Evolutionary conservation across 139 green algal species (phyloP).

Genomic region (Volvox reticuliferus): DNA sequence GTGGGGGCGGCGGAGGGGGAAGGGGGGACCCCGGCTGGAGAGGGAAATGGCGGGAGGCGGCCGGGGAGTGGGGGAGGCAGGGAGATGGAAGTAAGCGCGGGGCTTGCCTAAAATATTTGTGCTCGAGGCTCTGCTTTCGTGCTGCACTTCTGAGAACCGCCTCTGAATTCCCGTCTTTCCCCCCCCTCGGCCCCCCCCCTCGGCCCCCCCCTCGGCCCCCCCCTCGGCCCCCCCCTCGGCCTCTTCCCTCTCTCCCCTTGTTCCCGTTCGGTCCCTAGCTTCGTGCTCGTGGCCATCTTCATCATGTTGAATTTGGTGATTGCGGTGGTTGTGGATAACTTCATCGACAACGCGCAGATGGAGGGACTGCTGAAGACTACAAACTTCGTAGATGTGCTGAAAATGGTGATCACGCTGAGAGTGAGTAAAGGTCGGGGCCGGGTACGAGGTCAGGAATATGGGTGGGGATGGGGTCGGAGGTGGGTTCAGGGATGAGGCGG

Average conservation of each 20-base stretch:
- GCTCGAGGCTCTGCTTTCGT: too few species aligned
- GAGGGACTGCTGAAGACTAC: conserved; percentile 42
- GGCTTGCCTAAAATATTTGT: too few species aligned
- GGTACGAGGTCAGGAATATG: too few species aligned
- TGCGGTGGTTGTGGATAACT: conserved; percentile 74
- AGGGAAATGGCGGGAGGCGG: too few species aligned
- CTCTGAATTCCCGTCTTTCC: background rate
- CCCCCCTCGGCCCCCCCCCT: background rate
- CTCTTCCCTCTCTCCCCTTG: background rate
- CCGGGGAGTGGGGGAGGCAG: too few species aligned
- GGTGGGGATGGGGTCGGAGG: too few species aligned
- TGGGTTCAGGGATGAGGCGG: too few species aligned
- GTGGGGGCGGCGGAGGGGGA: too few species aligned
- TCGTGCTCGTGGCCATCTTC: conserved; percentile 54
- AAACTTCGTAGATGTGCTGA: conserved; percentile 41
- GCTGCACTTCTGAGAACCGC: too few species aligned
- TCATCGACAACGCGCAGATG: conserved; percentile 43
- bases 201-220: background rate
- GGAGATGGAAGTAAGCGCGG: too few species aligned
- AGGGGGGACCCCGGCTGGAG: too few species aligned
- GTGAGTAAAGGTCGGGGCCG: conserved; percentile 13
- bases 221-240: background rate
- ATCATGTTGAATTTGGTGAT: conserved; percentile 81
- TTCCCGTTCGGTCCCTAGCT: conserved; percentile 11
- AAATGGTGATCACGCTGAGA: conserved; percentile 41